Conservation (phyloP, 345 rosid species). For the Arabis hirsuta region DNA sequence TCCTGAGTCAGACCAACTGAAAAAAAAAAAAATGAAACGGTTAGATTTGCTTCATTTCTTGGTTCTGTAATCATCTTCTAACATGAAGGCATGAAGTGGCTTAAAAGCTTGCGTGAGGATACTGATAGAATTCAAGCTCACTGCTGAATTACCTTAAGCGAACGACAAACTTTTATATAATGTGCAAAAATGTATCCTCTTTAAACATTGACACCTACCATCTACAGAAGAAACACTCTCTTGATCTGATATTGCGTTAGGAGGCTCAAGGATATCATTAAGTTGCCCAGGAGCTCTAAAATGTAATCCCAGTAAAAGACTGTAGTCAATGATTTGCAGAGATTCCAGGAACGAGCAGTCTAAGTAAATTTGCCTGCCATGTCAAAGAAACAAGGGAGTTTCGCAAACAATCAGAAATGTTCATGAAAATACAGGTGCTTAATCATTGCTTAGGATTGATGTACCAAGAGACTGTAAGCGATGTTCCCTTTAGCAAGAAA, state of each 20-base stretch:
- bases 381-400: conserved; percentile 1
- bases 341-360: conserved; percentile 84
- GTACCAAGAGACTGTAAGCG: conserved; percentile 9
- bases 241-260: conserved; percentile 48
- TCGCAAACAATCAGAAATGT: conserved; percentile 26
- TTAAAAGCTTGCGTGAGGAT: conserved; percentile 6
- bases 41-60: conserved; percentile 15
- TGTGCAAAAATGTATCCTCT: conserved; percentile 1
- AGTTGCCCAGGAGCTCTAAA: conserved; percentile 84
- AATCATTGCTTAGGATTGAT: conserved; percentile 8
- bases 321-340: conserved; percentile 82
- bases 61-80: neutral
- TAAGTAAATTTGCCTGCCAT: conserved; percentile 67
- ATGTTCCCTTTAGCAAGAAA: conserved; percentile 3
- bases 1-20: conserved; percentile 56
- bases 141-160: conserved; percentile 12
- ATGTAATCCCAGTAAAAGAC: conserved; percentile 84
- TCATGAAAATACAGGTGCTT: conserved; percentile 10
- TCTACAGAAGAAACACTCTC: conserved; percentile 51
- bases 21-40: neutral
- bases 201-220: conserved; percentile 50
- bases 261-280: conserved; percentile 60
- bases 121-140: conserved; percentile 8
- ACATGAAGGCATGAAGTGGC: conserved; percentile 5
- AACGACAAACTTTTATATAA: neutral